These are phyloP conservation scores for Leccinum incarnatum DNA, from an alignment of 768 basidiomycete genomes.

Conservation along the genomic window DNA sequence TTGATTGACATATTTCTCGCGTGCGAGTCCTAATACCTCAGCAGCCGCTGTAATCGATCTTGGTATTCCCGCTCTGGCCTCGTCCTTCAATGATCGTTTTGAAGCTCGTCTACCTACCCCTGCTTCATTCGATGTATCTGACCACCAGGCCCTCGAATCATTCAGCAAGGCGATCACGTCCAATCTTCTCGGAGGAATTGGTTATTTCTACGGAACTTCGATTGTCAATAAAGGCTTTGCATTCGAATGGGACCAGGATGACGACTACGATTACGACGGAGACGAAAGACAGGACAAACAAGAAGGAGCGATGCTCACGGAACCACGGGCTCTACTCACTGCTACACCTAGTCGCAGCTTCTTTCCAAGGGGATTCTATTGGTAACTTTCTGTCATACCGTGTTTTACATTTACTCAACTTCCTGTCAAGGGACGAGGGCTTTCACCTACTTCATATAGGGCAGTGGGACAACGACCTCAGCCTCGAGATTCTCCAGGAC, in stretches of 20 bases:
- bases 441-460: constrained; percentile 93
- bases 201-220: constrained; percentile 91
- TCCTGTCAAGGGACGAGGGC: constrained; percentile 80
- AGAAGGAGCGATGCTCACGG: constrained; percentile 64
- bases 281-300: constrained; percentile 36
- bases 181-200: constrained; percentile 89
- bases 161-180: constrained; percentile 91
- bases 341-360: constrained; percentile 96
- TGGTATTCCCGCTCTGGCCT: constrained; percentile 64
- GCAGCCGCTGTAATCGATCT: constrained; percentile 63
- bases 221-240: constrained; percentile 83
- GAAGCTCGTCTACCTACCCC: constrained; percentile 66
- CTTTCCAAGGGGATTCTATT: constrained; percentile 97
- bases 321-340: constrained; percentile 75
- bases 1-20: neutral
- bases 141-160: constrained; percentile 47
- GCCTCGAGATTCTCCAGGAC: constrained; percentile 83
- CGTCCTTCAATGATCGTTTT: constrained; percentile 67
- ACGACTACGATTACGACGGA: constrained; percentile 39
- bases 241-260: constrained; percentile 87
- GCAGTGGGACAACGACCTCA: constrained; percentile 89
- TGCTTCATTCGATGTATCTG: constrained; percentile 47
- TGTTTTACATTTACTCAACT: neutral
- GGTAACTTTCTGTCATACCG: constrained; percentile 44
- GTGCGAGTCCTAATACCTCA: neutral